Base-by-base conservation (phyloP, 1,139 yeast genomes). In the Hyphopichia fennica region DNA sequence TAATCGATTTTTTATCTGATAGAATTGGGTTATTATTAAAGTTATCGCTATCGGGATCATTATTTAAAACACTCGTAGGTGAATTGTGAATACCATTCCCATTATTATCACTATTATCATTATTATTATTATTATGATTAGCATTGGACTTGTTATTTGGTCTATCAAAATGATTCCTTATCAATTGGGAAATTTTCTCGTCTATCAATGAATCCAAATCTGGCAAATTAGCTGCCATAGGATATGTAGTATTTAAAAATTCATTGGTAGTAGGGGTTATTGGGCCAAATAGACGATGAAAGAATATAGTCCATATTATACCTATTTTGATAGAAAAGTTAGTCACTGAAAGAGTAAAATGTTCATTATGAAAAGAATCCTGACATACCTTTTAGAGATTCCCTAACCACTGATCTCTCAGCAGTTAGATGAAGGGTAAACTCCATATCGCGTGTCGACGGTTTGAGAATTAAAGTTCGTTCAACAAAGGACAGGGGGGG, bases 201-300 rank as follows among this genome's bases (percentile, higher is more conserved):
- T 75, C 77, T 23, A 78, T 75, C 30, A 67, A 50, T 2, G 66
- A 49, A 44, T 75, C 81, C 36, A 78, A 54, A n/a, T 70, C 77
- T 0, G 76, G 70, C 42, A 67, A 56, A 35, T 66, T 65, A 1
- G 57, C 57, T 1, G 73, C 77, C 54, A 67, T 59, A 5, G 81
- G 78, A 49, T 76, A 77, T 6, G 79, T 65, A 11, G 74, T 60
- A 20, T 65, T 71, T 23, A 73, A 57, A 47, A 77, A 77, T 39
- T 70, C 72, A 38, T 59, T 62, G 2, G 76, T 73, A 18, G 68
- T 59, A 2, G 95, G 91, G 1, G 66, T 62, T 19, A 85, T 69
- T 1, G 84, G 77, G 0, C 93, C 91, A 58, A 87, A 82, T 27
- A 85, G 66, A 37, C 95, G 64, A 45, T 82, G 81, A 58, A 87